Percentiles rank a stretch among this genome's conserved stretches.
phyloP scores from a whole-genome alignment of 2,329 filamentous ascomycete genomes.

The Epichloe gansuensis region DNA sequence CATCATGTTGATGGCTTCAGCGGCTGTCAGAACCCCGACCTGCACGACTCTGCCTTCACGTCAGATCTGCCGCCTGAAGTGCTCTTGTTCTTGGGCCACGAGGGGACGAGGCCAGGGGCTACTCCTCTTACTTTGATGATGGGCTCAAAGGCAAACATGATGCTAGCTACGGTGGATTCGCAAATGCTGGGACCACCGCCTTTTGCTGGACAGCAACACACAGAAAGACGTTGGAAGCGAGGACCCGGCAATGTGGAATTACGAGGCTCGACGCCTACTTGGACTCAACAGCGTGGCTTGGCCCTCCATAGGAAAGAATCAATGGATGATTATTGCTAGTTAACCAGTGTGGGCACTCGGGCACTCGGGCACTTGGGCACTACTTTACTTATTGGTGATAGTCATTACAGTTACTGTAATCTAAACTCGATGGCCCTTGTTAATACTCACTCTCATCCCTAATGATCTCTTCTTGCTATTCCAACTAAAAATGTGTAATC shows the following conservation, averaged over 20 bases:
- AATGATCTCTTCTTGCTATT: too few species aligned
- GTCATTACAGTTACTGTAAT: too few species aligned
- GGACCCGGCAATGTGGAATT: neutral
- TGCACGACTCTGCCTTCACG: neutral
- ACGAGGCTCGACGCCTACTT: neutral
- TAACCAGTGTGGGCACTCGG: too few species aligned
- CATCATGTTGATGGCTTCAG: neutral
- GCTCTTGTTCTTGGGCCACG: neutral
- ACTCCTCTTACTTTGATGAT: neutral
- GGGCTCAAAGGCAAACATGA: neutral
- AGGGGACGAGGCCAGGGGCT: neutral
- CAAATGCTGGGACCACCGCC: neutral
- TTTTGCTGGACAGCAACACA: neutral
- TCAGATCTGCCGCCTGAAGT: neutral
- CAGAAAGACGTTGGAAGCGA: neutral
- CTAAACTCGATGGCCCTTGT: too few species aligned
- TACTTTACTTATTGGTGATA: too few species aligned
- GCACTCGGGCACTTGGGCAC: too few species aligned
- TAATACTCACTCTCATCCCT: too few species aligned
- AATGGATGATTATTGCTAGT: too few species aligned
- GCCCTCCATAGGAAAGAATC: neutral
- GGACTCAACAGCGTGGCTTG: neutral
- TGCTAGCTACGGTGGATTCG: neutral
- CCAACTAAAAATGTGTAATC: too few species aligned
- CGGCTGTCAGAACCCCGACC: neutral